Conservation (phyloP, 805 yeast genomes). For the Metschnikowia chrysomelidarum region DNA sequence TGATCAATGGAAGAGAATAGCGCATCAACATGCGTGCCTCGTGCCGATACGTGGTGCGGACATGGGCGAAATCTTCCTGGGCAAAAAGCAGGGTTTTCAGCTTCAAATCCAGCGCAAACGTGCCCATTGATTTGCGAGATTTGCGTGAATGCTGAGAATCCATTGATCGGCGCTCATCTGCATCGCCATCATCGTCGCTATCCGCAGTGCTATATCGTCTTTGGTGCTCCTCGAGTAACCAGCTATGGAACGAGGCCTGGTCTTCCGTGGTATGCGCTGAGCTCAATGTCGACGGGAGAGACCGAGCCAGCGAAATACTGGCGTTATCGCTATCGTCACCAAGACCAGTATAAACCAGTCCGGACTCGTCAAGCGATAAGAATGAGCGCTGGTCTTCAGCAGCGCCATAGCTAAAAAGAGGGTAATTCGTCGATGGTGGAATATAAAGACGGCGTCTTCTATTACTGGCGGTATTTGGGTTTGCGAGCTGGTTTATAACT, state of each 20-base stretch:
- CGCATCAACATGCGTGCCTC: conserved; percentile 30
- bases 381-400: conserved; percentile 46
- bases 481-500: conserved; percentile 40
- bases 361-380: conserved; percentile 37
- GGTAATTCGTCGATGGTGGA: conserved; percentile 44
- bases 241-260: conserved; percentile 41
- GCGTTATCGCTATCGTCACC: conserved; percentile 35
- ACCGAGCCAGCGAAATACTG: conserved; percentile 40
- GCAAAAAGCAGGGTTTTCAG: conserved; percentile 14
- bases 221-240: conserved; percentile 44
- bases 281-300: conserved; percentile 39
- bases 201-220: conserved; percentile 30
- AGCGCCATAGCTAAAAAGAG: conserved; percentile 41
- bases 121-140: conserved; percentile 1
- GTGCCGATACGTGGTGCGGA: conserved; percentile 25
- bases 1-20: conserved; percentile 39
- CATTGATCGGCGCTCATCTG: conserved; percentile 4
- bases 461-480: conserved; percentile 34
- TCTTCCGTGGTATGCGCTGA: conserved; percentile 37
- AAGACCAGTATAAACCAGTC: conserved; percentile 26
- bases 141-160: conserved; percentile 4
- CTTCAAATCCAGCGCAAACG: conserved; percentile 10
- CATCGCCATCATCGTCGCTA: conserved; percentile 14
- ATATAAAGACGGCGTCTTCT: conserved; percentile 41
- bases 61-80: conserved; percentile 31